Conservation (phyloP, 176 grass and related monocot species). For the Cenchrus fungigraminus region DNA sequence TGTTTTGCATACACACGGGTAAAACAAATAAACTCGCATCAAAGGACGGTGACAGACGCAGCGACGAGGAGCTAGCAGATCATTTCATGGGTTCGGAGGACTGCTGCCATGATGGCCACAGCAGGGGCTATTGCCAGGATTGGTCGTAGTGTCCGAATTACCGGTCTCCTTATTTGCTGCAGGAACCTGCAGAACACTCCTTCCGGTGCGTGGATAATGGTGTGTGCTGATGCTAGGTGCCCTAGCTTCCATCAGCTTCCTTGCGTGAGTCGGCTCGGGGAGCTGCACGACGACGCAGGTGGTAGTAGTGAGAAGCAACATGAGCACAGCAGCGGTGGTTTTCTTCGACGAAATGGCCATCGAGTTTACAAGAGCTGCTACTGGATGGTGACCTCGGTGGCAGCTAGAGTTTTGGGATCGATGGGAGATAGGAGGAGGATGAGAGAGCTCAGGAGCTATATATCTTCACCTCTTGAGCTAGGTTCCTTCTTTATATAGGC, state of each 20-base stretch:
- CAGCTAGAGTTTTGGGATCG: constrained; percentile 6
- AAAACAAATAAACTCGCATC: background rate
- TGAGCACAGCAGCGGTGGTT: background rate
- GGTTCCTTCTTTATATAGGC: constrained; percentile 56
- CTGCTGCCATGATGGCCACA: constrained; percentile 36
- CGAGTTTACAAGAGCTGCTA: background rate
- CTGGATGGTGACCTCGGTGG: background rate
- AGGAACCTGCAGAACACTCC: background rate
- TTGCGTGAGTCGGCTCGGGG: constrained; percentile 33
- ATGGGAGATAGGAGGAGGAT: background rate
- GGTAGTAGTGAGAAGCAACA: constrained; percentile 28
- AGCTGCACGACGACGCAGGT: constrained; percentile 53
- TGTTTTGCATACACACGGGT: background rate
- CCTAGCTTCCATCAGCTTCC: constrained; percentile 22
- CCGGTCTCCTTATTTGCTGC: background rate
- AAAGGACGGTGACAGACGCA: background rate
- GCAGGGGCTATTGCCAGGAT: constrained; percentile 47
- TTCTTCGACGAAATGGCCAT: constrained; percentile 50
- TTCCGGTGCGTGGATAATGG: background rate
- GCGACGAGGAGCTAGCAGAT: background rate
- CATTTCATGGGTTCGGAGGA: constrained; percentile 30
- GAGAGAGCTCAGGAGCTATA: constrained; percentile 14
- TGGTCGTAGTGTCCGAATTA: background rate
- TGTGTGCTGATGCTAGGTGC: constrained; percentile 1
- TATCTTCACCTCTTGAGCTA: background rate